Base-by-base conservation (phyloP, 148 eudicot species). In the Polygonum maritimum region DNA sequence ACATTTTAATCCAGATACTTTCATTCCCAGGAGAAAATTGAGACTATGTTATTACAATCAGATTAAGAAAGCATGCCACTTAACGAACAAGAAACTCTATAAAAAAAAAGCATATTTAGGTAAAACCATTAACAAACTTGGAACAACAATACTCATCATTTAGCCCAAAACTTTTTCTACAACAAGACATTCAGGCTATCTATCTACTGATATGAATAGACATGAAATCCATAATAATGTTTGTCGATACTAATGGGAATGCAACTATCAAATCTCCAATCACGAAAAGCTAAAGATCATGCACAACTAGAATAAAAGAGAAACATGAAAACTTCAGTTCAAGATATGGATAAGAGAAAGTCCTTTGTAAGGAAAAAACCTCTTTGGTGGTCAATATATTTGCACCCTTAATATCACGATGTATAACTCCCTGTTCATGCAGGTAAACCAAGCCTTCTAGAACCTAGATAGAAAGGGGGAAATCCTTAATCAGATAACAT, bases 381-480 rank as follows among this genome's bases (percentile, higher is more conserved):
- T 96, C 99, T 88, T 96, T 96, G 48, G 99, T 96, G 40, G 94
- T 89, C 84, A 96, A 83, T 80, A 96, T 96, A 81, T 96, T 96
- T 74, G 99, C 99, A 77, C 99, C 99, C 87, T 96, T 96, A 82
- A 96, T 96, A 85, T 96, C 99, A 31, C 99, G 92, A 87, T 96
- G 99, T 83, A 96, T 96, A 18, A 96, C 98, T 83, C 99, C 99
- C 80, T 96, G 99, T 79, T 96, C 99, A 52, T 96, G 99, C 75
- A 96, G 90, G 85, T 96, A 96, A 75, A 96, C 99, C 82, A 96
- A 79, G 51, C 99, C 99, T 89, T 96, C 99, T 90, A 96, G 79
- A 75, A 92, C 99, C 97, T 95, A 80, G 48, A 40, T 10, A 19
- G 15, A 26, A 36, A 52, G 35, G 73, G 39, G 54, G 33, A 69